Evolutionary conservation across 2,329 filamentous ascomycete species (phyloP), one percentile per base, ranked within the genome.

Genomic region (Stylonectria norvegica): DNA sequence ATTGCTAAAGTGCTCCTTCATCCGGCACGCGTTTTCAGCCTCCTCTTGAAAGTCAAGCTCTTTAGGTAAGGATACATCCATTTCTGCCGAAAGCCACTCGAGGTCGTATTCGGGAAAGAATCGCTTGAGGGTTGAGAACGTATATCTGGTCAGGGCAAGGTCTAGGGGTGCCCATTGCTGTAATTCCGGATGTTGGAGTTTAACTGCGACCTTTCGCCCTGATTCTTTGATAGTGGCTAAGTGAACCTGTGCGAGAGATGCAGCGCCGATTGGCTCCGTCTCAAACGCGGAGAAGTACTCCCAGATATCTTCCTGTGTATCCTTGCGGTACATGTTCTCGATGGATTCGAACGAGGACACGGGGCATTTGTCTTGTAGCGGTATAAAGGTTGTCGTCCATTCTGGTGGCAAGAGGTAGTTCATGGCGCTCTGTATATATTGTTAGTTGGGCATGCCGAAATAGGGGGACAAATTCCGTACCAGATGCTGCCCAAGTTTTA

Each of bases 81-180:
- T 94, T 66, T 98, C 93, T 6, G 83, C 81, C 1, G 89, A 90
- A 8, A 98, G 72, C 93, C 93, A 98, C 59, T 95, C 90, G 19
- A 98, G 75, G 63, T 98, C 93, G 64, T 98, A 98, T 55, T 97
- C 90, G 3, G 94, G 94, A 60, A 98, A 98, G 72, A 91, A 96
- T 43, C 79, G 78, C 66, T 95, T 95, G 45, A 98, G 70, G 0
- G 85, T 93, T 9, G 83, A 81, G 64, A 98, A 98, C 0, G 90
- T 94, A 57, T 93, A 94, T 25, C 79, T 73, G 5, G 93, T 98
- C 46, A 98, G 72, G 3, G 83, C 81, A 50, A 97, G 75, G 63
- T 98, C 93, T 9, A 98, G 73, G 18, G 83, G 86, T 12, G 89
- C 85, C 88, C 89, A 98, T 65, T 94, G 85, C 47, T 89, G 86